Evolutionary conservation across 2,329 filamentous ascomycete species (phyloP).

Genomic region (Cladosporium sp.): DNA sequence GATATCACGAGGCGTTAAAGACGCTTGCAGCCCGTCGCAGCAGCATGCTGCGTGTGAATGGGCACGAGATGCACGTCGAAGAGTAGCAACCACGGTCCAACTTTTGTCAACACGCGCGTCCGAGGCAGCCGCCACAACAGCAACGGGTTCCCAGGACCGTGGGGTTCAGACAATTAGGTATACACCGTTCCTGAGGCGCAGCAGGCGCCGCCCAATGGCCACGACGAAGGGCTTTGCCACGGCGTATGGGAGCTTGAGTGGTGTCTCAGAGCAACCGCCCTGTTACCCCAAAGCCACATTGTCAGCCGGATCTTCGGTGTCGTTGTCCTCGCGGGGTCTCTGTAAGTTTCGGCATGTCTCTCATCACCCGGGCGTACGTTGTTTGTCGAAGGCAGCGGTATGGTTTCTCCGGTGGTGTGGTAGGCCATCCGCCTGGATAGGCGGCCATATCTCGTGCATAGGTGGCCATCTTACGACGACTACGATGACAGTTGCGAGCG

Average conservation of each 20-base stretch:
- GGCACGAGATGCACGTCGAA: not conserved
- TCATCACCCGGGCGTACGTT: slow-evolving; percentile 1
- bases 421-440: not conserved
- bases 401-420: slow-evolving; percentile 8
- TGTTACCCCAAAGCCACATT: not conserved
- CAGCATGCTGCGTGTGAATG: not conserved
- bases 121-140: slow-evolving; percentile 9
- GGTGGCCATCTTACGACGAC: slow-evolving; percentile 13
- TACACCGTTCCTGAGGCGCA: slow-evolving; percentile 18
- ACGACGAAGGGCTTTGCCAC: not conserved
- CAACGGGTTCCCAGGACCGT: not conserved
- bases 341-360: slow-evolving; percentile 19
- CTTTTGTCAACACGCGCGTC: slow-evolving; percentile 13
- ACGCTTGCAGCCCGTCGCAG: not conserved
- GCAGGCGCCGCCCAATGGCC: slow-evolving; percentile 10
- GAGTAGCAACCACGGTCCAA: slow-evolving; percentile 12
- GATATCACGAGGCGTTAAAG: not conserved
- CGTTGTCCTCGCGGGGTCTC: slow-evolving; percentile 4
- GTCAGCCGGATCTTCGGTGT: slow-evolving; percentile 15
- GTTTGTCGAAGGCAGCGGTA: not conserved
- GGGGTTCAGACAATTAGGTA: not conserved
- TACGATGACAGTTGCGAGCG: slow-evolving; percentile 3
- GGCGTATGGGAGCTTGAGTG: slow-evolving; percentile 11
- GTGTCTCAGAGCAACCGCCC: slow-evolving; percentile 15
- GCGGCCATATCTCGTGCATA: not conserved